Conservation (phyloP, 768 basidiomycete species). For the Phanerochaete carnosa region DNA sequence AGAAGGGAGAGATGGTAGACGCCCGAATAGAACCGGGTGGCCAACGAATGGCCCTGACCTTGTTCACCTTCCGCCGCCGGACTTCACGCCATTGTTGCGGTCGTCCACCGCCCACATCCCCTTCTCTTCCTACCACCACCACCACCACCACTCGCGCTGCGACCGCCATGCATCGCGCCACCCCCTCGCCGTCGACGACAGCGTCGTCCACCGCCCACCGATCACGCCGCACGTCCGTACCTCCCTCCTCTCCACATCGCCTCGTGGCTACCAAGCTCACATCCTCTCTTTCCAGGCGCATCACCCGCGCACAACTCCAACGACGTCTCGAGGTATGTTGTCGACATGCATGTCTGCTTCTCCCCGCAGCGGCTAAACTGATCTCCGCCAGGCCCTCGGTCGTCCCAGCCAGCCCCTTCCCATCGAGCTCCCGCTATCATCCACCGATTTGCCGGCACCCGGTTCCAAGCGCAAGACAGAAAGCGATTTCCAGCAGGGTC, state of each 20-base stretch:
- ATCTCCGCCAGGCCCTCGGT: slow-evolving; percentile 20
- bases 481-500: slow-evolving; percentile 22
- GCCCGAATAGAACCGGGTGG: slow-evolving; percentile 5
- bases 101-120: slow-evolving; percentile 34
- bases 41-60: slow-evolving; percentile 18
- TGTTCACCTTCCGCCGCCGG: slow-evolving; percentile 23
- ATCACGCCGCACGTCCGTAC: slow-evolving; percentile 29
- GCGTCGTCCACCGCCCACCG: slow-evolving; percentile 20
- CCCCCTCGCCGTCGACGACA: slow-evolving; percentile 26
- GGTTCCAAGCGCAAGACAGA: slow-evolving; percentile 38
- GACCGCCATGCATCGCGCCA: slow-evolving; percentile 28
- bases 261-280: slow-evolving; percentile 19
- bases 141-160: slow-evolving; percentile 22
- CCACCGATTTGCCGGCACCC: slow-evolving; percentile 39
- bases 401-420: slow-evolving; percentile 38
- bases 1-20: not conserved
- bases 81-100: slow-evolving; percentile 39
- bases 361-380: not conserved
- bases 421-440: slow-evolving; percentile 42
- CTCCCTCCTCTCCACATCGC: slow-evolving; percentile 16
- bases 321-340: slow-evolving; percentile 34
- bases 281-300: slow-evolving; percentile 18
- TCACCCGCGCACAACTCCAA: slow-evolving; percentile 32
- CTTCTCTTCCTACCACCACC: slow-evolving; percentile 38
- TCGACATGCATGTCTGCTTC: not conserved